A percentile compares a stretch with the other conserved stretches of the same genome.
Conservation (phyloP, 345 rosid species). For the Salix viminalis region DNA sequence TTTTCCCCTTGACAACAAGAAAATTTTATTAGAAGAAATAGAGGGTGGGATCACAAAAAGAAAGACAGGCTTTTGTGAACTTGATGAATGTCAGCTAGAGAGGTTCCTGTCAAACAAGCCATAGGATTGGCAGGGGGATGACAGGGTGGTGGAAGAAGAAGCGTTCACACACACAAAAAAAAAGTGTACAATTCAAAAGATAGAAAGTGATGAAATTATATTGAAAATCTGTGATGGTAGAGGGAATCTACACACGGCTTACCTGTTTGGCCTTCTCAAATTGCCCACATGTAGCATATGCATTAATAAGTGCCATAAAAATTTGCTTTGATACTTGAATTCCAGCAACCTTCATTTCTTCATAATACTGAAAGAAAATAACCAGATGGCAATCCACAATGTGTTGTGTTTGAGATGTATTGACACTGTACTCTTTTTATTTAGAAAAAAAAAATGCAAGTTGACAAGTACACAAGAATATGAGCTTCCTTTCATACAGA, state of each 20-base stretch:
- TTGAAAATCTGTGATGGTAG: neutral
- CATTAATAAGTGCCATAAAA: slow-evolving; percentile 69
- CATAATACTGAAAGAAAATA: slow-evolving; percentile 43
- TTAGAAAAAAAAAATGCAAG: neutral
- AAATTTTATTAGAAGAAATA: too few relatives aligned
- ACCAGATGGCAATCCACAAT: neutral
- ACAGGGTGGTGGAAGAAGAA: neutral
- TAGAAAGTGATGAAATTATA: neutral
- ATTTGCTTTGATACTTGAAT: slow-evolving; percentile 49
- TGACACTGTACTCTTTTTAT: neutral
- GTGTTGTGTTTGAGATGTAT: neutral
- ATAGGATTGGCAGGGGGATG: neutral
- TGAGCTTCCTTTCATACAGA: neutral
- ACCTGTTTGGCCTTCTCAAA: slow-evolving; percentile 91
- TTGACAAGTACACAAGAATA: neutral
- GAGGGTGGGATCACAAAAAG: too few relatives aligned
- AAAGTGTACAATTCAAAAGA: neutral
- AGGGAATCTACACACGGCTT: neutral
- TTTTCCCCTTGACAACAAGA: too few relatives aligned
- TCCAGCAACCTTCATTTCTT: slow-evolving; percentile 42
- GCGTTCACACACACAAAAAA: neutral
- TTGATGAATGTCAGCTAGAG: neutral
- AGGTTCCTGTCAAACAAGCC: neutral
- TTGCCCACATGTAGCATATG: slow-evolving; percentile 61
- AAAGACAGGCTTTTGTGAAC: neutral